Conservation (phyloP, 169 alveolate species). For the Plasmodium yoelii region DNA sequence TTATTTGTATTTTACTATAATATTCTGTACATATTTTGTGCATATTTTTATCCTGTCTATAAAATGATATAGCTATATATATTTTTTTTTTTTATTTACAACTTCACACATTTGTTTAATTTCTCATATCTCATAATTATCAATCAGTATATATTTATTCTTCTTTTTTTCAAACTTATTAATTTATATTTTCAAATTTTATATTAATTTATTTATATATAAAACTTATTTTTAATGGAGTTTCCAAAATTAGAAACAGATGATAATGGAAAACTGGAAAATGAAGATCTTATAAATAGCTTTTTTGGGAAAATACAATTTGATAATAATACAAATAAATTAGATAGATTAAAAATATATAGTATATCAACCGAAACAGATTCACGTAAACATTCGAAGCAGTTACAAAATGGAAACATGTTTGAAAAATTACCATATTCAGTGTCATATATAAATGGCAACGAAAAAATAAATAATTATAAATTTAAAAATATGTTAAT, state of each 20-base stretch:
- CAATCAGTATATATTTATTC: not conserved
- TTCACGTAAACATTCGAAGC: constrained; percentile 1
- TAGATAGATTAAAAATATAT: constrained; percentile 1
- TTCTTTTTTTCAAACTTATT: not conserved
- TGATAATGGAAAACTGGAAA: too few relatives aligned
- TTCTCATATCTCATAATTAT: not conserved
- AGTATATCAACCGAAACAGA: constrained; percentile 25
- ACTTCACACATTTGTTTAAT: not conserved
- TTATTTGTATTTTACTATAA: too few relatives aligned
- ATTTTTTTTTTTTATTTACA: not conserved
- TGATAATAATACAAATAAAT: not conserved
- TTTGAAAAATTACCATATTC: not conserved
- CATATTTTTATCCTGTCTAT: too few relatives aligned
- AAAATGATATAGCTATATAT: not conserved
- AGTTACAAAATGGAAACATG: not conserved
- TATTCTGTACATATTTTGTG: too few relatives aligned
- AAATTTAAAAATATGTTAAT: too few relatives aligned
- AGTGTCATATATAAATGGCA: too few relatives aligned
- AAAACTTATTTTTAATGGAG: too few relatives aligned
- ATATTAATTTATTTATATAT: too few relatives aligned
- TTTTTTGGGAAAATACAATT: too few relatives aligned
- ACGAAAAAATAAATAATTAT: too few relatives aligned
- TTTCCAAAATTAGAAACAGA: too few relatives aligned
- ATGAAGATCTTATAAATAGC: too few relatives aligned
- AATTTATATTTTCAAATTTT: not conserved